These are phyloP conservation scores for Circinella umbellata DNA, from an alignment of 371 early-diverging fungal genomes.

Conservation along the genomic window DNA sequence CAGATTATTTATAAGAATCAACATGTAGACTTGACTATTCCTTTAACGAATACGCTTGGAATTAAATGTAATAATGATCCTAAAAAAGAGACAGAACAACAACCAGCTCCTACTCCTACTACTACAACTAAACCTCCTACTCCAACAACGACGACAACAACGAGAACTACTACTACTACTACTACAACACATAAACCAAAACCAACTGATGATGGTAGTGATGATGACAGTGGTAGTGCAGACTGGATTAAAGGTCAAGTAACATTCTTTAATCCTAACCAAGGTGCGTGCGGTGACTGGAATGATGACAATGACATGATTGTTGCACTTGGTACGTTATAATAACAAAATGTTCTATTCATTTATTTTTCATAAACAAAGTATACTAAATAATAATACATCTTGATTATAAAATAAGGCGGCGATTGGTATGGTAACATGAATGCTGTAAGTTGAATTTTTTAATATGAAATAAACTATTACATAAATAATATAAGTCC, in stretches of 20 bases:
- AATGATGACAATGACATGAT: constrained; percentile 34
- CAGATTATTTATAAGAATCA: constrained; percentile 13
- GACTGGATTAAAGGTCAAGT: constrained; percentile 27
- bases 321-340: constrained; percentile 31
- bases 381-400: not conserved
- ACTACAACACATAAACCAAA: constrained; percentile 23
- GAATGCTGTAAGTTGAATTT: constrained; percentile 16
- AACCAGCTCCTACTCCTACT: constrained; percentile 2
- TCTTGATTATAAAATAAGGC: constrained; percentile 14
- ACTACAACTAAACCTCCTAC: constrained; percentile 13
- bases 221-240: constrained; percentile 7
- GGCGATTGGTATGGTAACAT: constrained; percentile 36
- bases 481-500: too few species aligned
- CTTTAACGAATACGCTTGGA: constrained; percentile 11
- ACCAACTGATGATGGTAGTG: constrained; percentile 15
- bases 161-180: constrained; percentile 17
- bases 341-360: too few species aligned
- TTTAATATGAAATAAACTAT: too few species aligned
- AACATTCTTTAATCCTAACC: constrained; percentile 42
- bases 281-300: constrained; percentile 47
- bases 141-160: constrained; percentile 9
- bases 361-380: too few species aligned
- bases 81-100: not conserved
- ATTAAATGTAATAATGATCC: constrained; percentile 16
- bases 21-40: constrained; percentile 13